phyloP scores from a whole-genome alignment of 2,329 filamentous ascomycete genomes.

The Fusarium albosuccineum region DNA sequence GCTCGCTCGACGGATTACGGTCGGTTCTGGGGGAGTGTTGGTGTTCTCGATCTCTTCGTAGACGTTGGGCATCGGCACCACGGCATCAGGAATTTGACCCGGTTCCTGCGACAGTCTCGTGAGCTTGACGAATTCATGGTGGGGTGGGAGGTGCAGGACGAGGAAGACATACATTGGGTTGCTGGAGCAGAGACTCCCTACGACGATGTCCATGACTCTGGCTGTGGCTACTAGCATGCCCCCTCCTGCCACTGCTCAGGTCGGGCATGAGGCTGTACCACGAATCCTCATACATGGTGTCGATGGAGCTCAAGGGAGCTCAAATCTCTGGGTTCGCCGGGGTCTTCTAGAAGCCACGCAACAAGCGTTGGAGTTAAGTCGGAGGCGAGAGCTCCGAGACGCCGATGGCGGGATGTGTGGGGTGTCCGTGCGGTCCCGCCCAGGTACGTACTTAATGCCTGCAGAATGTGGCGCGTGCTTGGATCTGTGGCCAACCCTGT shows the following conservation, averaged over 20 bases:
- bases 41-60: constrained; percentile 68
- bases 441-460: constrained; percentile 9
- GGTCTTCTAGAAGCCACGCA: constrained; percentile 48
- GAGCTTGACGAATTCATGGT: constrained; percentile 41
- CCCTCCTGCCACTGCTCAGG: constrained; percentile 65
- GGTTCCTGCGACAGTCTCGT: constrained; percentile 60
- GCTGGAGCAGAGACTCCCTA: constrained; percentile 77
- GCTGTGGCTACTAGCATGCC: constrained; percentile 57
- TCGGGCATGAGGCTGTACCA: constrained; percentile 85
- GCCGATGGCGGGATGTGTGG: constrained; percentile 45
- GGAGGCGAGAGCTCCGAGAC: constrained; percentile 48
- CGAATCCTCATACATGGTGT: constrained; percentile 82
- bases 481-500: constrained; percentile 24
- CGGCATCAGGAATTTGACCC: constrained; percentile 63
- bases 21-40: constrained; percentile 75
- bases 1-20: constrained; percentile 74
- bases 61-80: constrained; percentile 69
- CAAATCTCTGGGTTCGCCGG: constrained; percentile 27
- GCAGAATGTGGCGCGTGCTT: constrained; percentile 34
- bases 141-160: constrained; percentile 23
- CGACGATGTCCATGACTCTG: constrained; percentile 70
- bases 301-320: constrained; percentile 34
- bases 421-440: constrained; percentile 27
- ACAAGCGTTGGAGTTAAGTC: constrained; percentile 43
- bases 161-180: constrained; percentile 65